phyloP scores from a whole-genome alignment of 108 stramenopile species.

The Mediolabrus comicus region DNA sequence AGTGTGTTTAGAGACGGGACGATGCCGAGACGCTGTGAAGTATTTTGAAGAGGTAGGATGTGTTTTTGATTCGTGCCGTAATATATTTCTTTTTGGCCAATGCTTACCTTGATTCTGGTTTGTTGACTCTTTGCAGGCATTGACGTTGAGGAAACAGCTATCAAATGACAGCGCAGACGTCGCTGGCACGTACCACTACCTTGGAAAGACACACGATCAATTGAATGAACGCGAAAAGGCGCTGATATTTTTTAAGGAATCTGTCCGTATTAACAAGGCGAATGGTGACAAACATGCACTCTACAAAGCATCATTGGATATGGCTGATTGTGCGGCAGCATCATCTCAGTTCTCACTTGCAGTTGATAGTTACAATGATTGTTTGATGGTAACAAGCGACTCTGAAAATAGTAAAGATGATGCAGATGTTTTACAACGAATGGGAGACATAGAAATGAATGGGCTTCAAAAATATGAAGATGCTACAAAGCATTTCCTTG shows the following conservation, averaged over 20 bases:
- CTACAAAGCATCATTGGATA: conserved; percentile 30
- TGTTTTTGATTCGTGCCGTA: too few species aligned
- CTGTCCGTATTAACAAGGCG: conserved; percentile 34
- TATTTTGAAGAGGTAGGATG: conserved; percentile 34
- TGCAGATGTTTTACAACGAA: conserved; percentile 21
- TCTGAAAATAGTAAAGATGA: conserved; percentile 13
- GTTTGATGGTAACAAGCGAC: conserved; percentile 17
- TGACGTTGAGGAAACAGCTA: conserved; percentile 23
- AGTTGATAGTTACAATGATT: conserved; percentile 41
- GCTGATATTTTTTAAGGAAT: conserved; percentile 43
- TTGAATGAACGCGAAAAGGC: conserved; percentile 31
- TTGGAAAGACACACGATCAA: conserved; percentile 26
- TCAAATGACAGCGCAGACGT: conserved; percentile 25
- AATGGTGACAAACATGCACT: conserved; percentile 17
- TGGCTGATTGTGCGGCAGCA: conserved; percentile 24
- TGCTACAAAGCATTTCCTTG: conserved; percentile 35
- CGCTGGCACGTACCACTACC: conserved; percentile 41
- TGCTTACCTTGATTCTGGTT: background rate
- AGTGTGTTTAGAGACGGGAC: conserved; percentile 5
- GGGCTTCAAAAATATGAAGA: conserved; percentile 31
- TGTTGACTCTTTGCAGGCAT: conserved; percentile 5
- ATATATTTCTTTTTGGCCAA: background rate
- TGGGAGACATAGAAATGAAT: conserved; percentile 41
- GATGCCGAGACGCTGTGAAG: conserved; percentile 22
- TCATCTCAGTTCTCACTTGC: conserved; percentile 24